phyloP scores from a whole-genome alignment of 768 basidiomycete species.

The Termitomyces sp. region DNA sequence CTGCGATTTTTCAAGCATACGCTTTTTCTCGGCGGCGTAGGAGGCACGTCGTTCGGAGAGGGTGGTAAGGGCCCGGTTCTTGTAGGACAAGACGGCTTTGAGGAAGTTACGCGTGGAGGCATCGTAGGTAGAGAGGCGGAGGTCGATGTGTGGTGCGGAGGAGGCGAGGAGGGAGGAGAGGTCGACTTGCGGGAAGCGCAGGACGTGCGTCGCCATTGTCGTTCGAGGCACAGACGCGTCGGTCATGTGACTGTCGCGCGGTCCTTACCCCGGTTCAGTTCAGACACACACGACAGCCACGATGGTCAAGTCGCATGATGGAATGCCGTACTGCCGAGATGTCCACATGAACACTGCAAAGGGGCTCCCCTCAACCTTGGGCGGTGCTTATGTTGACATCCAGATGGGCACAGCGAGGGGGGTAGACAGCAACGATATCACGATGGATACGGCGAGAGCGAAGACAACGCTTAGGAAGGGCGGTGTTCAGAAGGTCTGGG shows the following conservation, averaged over 20 bases:
- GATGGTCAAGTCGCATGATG: constrained; percentile 10
- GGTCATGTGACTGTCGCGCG: constrained; percentile 15
- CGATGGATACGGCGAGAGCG: constrained; percentile 62
- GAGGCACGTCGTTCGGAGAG: constrained; percentile 63
- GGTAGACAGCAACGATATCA: constrained; percentile 42
- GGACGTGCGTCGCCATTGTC: constrained; percentile 10
- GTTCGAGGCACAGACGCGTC: constrained; percentile 4
- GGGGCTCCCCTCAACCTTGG: constrained; percentile 30
- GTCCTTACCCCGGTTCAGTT: constrained; percentile 1
- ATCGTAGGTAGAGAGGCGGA: constrained; percentile 56
- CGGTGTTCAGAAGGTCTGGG: constrained; percentile 72
- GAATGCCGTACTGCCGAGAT: constrained; percentile 37
- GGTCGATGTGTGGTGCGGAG: constrained; percentile 57
- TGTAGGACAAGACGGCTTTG: constrained; percentile 67
- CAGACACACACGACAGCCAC: neutral
- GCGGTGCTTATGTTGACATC: constrained; percentile 33
- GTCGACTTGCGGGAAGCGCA: constrained; percentile 54
- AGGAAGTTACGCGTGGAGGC: constrained; percentile 67
- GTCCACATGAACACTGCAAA: constrained; percentile 81
- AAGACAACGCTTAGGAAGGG: constrained; percentile 51
- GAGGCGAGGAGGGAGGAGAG: constrained; percentile 52
- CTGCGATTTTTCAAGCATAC: constrained; percentile 53
- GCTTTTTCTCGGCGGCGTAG: constrained; percentile 60
- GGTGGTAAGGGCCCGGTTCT: constrained; percentile 61
- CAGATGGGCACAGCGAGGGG: constrained; percentile 79